These are phyloP conservation scores for Jacaranda copaia DNA, from an alignment of 257 asterid genomes.

Conservation along the genomic window DNA sequence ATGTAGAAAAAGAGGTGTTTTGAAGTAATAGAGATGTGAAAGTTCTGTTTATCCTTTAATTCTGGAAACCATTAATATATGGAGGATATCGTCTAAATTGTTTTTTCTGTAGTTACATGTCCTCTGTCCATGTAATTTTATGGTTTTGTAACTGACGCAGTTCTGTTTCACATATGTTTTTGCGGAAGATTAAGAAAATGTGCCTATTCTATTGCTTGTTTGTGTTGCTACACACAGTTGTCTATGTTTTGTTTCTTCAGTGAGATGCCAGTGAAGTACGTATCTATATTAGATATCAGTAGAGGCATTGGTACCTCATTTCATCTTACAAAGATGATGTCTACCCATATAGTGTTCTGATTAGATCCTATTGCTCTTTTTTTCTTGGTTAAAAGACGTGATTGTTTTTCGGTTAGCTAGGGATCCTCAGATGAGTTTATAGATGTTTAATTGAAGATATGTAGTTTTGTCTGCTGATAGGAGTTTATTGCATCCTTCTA, in stretches of 20 bases:
- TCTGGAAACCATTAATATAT: constrained; percentile 35
- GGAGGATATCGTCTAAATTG: constrained; percentile 43
- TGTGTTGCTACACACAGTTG: constrained; percentile 3
- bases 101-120: constrained; percentile 50
- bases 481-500: background rate
- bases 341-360: too few relatives aligned
- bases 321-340: background rate
- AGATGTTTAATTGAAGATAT: background rate
- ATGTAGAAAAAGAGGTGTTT: constrained; percentile 51
- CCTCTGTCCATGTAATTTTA: constrained; percentile 46
- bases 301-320: background rate
- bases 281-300: background rate
- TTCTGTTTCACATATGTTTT: constrained; percentile 50
- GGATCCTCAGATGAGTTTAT: background rate
- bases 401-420: background rate
- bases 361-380: too few relatives aligned
- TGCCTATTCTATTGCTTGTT: constrained; percentile 31
- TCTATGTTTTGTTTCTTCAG: constrained; percentile 1
- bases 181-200: constrained; percentile 42
- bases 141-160: constrained; percentile 50
- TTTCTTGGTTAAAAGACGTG: too few relatives aligned
- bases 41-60: constrained; percentile 34
- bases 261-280: constrained; percentile 30
- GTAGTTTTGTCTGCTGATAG: background rate
- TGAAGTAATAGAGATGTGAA: constrained; percentile 43